Conservation (phyloP, 2,329 filamentous ascomycete genomes). For the Penicillium digitatum region DNA sequence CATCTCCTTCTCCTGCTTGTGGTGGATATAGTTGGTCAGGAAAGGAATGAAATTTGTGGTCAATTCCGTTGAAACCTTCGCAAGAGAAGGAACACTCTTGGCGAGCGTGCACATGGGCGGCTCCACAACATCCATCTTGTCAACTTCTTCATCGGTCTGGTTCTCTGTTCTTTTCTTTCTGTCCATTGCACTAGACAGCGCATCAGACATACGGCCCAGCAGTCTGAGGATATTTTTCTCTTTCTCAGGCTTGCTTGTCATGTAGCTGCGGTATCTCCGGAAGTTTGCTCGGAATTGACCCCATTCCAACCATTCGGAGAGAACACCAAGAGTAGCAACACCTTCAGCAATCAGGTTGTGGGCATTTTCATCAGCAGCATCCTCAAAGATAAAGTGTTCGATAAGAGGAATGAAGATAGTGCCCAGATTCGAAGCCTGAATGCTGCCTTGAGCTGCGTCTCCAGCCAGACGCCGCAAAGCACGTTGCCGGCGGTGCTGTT, state of each 20-base stretch:
- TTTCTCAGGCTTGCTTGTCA: conserved; percentile 73
- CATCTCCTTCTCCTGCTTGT: conserved; percentile 92
- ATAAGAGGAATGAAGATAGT: conserved; percentile 87
- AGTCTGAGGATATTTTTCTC: conserved; percentile 84
- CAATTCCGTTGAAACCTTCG: conserved; percentile 69
- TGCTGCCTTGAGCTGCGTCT: conserved; percentile 59
- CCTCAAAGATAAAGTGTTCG: conserved; percentile 89
- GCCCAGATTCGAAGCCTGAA: conserved; percentile 73
- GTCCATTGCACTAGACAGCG: conserved; percentile 57
- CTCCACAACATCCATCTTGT: conserved; percentile 27
- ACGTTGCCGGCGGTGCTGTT: conserved; percentile 77
- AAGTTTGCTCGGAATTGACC: conserved; percentile 82
- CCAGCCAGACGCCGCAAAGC: conserved; percentile 73
- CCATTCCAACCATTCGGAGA: conserved; percentile 80
- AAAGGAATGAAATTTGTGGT: conserved; percentile 71
- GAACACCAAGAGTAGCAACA: conserved; percentile 69
- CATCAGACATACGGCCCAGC: conserved; percentile 75
- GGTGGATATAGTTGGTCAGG: conserved; percentile 78
- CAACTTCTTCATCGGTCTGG: conserved; percentile 24
- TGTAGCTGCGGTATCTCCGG: conserved; percentile 75
- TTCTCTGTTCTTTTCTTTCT: conserved; percentile 23
- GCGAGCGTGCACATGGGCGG: conserved; percentile 50
- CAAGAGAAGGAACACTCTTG: conserved; percentile 60
- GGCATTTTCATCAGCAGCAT: conserved; percentile 69
- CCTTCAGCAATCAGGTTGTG: conserved; percentile 84